Percentiles rank a stretch among this genome's conserved stretches.
These are phyloP conservation scores for Ogataea degrootiae DNA, from an alignment of 805 yeast species.

Conservation along the genomic window DNA sequence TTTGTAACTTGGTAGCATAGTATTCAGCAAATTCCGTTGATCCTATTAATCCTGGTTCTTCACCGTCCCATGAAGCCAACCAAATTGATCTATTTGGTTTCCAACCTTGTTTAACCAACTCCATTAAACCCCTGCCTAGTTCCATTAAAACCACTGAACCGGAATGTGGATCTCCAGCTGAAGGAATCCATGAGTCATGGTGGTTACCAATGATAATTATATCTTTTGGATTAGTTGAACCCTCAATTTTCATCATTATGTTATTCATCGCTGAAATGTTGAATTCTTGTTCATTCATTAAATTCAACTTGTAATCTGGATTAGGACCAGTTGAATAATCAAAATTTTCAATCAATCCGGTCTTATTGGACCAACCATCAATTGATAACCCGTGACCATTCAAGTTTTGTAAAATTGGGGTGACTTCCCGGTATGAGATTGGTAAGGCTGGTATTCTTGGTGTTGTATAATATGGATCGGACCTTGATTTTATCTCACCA, in stretches of 20 bases:
- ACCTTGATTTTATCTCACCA: constrained; percentile 45
- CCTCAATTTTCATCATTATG: constrained; percentile 57
- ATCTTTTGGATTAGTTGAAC: constrained; percentile 44
- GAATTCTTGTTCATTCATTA: constrained; percentile 58
- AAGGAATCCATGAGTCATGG: constrained; percentile 76
- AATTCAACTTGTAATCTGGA: constrained; percentile 40
- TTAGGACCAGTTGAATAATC: constrained; percentile 35
- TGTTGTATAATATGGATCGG: constrained; percentile 44
- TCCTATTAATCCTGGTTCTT: constrained; percentile 67
- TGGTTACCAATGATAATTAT: constrained; percentile 69
- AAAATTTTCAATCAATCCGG: constrained; percentile 32
- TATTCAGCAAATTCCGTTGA: constrained; percentile 77
- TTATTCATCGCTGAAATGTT: constrained; percentile 58
- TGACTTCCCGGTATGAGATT: constrained; percentile 56
- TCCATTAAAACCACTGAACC: constrained; percentile 67
- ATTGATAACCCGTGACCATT: constrained; percentile 52
- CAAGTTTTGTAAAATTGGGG: constrained; percentile 54
- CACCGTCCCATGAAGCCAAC: constrained; percentile 80
- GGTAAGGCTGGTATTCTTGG: constrained; percentile 72
- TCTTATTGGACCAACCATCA: constrained; percentile 18
- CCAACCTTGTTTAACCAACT: constrained; percentile 55
- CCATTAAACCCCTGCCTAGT: constrained; percentile 54
- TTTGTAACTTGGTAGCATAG: constrained; percentile 39
- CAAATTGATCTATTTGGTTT: constrained; percentile 66
- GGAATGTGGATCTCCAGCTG: constrained; percentile 76